Conservation (phyloP, 495 filamentous ascomycete genomes). For the Geopyxis carbonaria region DNA sequence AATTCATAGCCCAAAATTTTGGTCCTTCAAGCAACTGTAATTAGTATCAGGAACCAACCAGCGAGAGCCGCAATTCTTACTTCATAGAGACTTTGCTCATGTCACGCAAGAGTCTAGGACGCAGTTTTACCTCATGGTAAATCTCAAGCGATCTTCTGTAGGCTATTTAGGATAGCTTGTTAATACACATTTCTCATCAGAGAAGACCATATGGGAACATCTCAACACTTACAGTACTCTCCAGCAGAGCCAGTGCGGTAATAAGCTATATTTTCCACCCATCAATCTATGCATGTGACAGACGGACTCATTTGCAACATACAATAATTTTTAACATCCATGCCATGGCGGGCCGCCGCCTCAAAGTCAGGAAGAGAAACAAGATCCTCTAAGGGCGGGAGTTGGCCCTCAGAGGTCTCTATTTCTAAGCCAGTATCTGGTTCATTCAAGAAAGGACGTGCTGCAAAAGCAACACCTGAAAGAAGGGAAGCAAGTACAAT, state of each 20-base stretch:
- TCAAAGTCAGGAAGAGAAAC: constrained; percentile 41
- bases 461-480: constrained; percentile 6
- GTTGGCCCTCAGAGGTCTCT: constrained; percentile 1
- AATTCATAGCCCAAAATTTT: constrained; percentile 29
- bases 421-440: constrained; percentile 6
- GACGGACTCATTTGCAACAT: not conserved
- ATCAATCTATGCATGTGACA: not conserved
- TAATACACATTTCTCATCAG: not conserved
- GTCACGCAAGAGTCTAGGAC: constrained; percentile 23
- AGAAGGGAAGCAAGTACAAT: no score
- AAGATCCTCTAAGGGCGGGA: constrained; percentile 4
- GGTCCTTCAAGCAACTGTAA: constrained; percentile 9
- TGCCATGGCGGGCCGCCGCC: constrained; percentile 28
- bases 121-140: constrained; percentile 22
- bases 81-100: constrained; percentile 24
- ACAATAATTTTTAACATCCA: constrained; percentile 6
- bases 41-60: no score
- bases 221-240: constrained; percentile 25
- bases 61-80: no score
- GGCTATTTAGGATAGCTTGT: constrained; percentile 4
- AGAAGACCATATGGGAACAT: no score
- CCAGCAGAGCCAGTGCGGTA: constrained; percentile 30
- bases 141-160: constrained; percentile 31
- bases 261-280: constrained; percentile 14
- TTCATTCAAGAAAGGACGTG: constrained; percentile 7